phyloP scores from a whole-genome alignment of 2,329 filamentous ascomycete genomes.

The Botrytis fabae region DNA sequence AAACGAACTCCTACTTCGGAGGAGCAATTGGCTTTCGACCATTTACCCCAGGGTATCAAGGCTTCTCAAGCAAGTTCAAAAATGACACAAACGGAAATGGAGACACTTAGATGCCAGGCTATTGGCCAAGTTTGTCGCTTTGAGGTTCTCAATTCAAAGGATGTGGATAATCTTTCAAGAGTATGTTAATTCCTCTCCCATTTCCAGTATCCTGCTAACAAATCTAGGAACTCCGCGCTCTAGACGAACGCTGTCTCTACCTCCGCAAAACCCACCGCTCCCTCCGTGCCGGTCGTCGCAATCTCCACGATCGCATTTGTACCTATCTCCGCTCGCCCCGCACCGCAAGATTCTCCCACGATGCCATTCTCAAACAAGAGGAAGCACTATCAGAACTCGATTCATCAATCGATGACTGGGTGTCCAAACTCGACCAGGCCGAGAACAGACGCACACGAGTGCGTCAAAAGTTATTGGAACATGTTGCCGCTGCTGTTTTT shows the following conservation, averaged over 20 bases:
- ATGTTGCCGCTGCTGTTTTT: slow-evolving; percentile 70
- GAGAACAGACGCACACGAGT: slow-evolving; percentile 75
- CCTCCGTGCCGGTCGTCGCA: slow-evolving; percentile 72
- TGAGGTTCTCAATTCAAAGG: slow-evolving; percentile 61
- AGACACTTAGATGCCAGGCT: slow-evolving; percentile 58
- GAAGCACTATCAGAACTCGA: slow-evolving; percentile 77
- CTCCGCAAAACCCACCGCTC: slow-evolving; percentile 75
- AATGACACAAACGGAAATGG: slow-evolving; percentile 52
- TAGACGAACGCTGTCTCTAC: slow-evolving; percentile 79
- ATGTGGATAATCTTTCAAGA: slow-evolving; percentile 66
- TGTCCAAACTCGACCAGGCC: slow-evolving; percentile 74
- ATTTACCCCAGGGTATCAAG: slow-evolving; percentile 59
- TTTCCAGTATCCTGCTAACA: slow-evolving; percentile 13
- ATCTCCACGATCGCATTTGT: slow-evolving; percentile 75
- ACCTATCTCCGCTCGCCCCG: slow-evolving; percentile 72
- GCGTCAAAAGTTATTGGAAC: slow-evolving; percentile 77
- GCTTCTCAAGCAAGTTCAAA: slow-evolving; percentile 53
- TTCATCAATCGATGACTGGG: slow-evolving; percentile 77
- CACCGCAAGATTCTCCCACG: slow-evolving; percentile 69
- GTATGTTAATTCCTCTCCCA: slow-evolving; percentile 41
- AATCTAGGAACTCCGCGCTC: slow-evolving; percentile 64
- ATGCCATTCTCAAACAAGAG: slow-evolving; percentile 76
- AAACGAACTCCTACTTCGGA: slow-evolving; percentile 32
- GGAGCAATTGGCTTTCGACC: slow-evolving; percentile 59
- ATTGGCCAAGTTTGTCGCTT: slow-evolving; percentile 62